These are phyloP conservation scores for Phyllosticta ampelicida DNA, from an alignment of 2,329 filamentous ascomycete genomes.

Conservation along the genomic window DNA sequence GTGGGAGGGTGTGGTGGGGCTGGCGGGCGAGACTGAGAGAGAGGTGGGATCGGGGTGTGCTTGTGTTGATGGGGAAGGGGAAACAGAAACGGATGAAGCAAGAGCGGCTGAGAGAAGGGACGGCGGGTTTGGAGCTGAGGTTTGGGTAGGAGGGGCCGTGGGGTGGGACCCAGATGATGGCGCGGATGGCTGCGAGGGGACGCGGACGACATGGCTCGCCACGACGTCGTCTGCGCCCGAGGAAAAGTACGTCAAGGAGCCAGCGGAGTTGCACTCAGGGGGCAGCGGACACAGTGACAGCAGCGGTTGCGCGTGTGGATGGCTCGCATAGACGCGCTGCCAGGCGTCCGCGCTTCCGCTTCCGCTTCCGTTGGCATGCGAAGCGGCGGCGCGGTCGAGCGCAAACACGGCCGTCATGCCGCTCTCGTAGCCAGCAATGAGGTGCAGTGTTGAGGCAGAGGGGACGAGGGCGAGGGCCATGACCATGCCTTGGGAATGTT, in stretches of 20 bases:
- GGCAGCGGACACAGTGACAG: conserved; percentile 47
- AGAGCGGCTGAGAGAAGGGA: conserved; percentile 1
- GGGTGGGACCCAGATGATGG: not conserved
- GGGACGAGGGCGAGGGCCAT: conserved; percentile 61
- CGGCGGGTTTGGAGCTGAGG: not conserved
- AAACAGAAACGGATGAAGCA: not conserved
- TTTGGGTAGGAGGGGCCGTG: not conserved
- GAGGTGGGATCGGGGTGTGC: conserved; percentile 2
- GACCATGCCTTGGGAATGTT: conserved; percentile 55
- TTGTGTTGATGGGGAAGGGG: conserved; percentile 37
- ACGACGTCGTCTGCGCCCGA: conserved; percentile 74
- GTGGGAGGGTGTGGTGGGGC: conserved; percentile 29
- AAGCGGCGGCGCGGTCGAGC: conserved; percentile 24
- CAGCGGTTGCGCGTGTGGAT: conserved; percentile 68
- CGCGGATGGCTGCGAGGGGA: conserved; percentile 38
- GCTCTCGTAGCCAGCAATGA: conserved; percentile 76
- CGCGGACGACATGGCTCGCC: conserved; percentile 51
- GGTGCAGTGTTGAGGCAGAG: conserved; percentile 36
- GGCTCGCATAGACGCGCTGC: conserved; percentile 50
- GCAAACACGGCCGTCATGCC: conserved; percentile 60
- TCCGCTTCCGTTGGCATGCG: conserved; percentile 19
- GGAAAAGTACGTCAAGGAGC: conserved; percentile 54
- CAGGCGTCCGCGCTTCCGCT: conserved; percentile 25
- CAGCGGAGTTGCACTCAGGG: conserved; percentile 12
- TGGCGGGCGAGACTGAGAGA: too few relatives aligned